A percentile compares a stretch with the other conserved stretches of the same genome.
phyloP scores from a whole-genome alignment of 192 early-diverging fungal species.

The Kappamyces sp. region DNA sequence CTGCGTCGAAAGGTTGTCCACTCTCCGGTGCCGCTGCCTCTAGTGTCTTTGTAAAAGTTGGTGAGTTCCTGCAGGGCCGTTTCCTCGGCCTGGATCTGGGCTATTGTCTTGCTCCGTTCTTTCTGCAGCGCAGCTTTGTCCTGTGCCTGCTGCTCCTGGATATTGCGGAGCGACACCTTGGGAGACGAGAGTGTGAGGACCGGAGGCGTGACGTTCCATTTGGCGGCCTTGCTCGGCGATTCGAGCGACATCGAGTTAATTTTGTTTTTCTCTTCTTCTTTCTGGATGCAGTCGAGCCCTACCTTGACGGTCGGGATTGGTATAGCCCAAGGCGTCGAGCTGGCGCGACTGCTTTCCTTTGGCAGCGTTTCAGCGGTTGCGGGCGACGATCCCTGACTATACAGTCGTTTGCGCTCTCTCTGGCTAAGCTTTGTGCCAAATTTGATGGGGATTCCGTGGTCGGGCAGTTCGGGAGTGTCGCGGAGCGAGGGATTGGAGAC shows the following conservation, averaged over 20 bases:
- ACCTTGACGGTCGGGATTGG: neutral
- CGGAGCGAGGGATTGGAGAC: neutral
- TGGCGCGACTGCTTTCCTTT: neutral
- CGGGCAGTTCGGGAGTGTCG: neutral
- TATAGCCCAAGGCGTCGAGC: neutral
- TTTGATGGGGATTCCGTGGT: conserved; percentile 8
- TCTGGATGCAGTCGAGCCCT: neutral
- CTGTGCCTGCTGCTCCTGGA: conserved; percentile 31
- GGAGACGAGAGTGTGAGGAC: too few relatives aligned
- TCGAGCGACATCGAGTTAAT: conserved; percentile 1
- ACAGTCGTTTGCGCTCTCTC: conserved; percentile 11
- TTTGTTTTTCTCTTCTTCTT: neutral
- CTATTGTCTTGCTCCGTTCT: conserved; percentile 23
- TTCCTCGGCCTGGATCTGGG: conserved; percentile 32
- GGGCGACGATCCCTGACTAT: conserved; percentile 2
- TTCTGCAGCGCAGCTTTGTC: neutral
- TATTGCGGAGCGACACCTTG: conserved; percentile 30
- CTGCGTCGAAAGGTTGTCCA: neutral
- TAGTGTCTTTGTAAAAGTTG: conserved; percentile 23
- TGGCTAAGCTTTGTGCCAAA: conserved; percentile 17
- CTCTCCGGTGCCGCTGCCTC: neutral
- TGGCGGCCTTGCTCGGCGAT: conserved; percentile 21
- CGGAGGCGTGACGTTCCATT: conserved; percentile 19
- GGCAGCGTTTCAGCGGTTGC: neutral
- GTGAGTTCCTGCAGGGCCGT: conserved; percentile 24